A percentile compares a stretch with the other conserved stretches of the same genome.
These are phyloP conservation scores for Debaryomycetaceae sp. DNA, from an alignment of 1,139 yeast species.

Conservation along the genomic window DNA sequence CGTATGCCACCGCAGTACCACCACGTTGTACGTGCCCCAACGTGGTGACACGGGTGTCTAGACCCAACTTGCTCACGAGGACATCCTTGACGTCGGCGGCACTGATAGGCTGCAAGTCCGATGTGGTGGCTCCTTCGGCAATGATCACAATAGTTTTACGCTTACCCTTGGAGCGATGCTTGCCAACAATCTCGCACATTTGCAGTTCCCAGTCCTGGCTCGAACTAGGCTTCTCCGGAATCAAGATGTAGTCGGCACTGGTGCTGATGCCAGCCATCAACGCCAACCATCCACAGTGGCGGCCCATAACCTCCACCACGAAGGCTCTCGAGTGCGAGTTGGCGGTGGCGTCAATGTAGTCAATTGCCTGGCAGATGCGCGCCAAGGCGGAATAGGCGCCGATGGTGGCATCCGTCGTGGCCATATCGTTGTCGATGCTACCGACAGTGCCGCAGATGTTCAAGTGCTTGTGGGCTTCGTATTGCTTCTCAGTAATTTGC, in stretches of 20 bases:
- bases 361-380: slow-evolving; percentile 73
- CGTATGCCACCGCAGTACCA: slow-evolving; percentile 81
- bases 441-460: slow-evolving; percentile 79
- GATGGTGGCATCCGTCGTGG: slow-evolving; percentile 76
- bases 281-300: slow-evolving; percentile 88
- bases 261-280: slow-evolving; percentile 81
- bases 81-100: slow-evolving; percentile 66
- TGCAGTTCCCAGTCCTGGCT: slow-evolving; percentile 62
- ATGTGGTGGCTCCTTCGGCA: slow-evolving; percentile 78
- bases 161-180: slow-evolving; percentile 68
- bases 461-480: slow-evolving; percentile 49
- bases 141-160: slow-evolving; percentile 78
- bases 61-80: slow-evolving; percentile 58
- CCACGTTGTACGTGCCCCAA: slow-evolving; percentile 86
- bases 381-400: slow-evolving; percentile 79
- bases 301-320: slow-evolving; percentile 85
- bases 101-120: slow-evolving; percentile 60
- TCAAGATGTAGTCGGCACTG: slow-evolving; percentile 75
- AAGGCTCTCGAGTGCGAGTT: slow-evolving; percentile 80
- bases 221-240: slow-evolving; percentile 73
- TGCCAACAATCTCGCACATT: slow-evolving; percentile 57
- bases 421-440: slow-evolving; percentile 81
- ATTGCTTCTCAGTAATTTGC: slow-evolving; percentile 47
- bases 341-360: slow-evolving; percentile 81
- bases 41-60: slow-evolving; percentile 75